Conservation (phyloP, 495 filamentous ascomycete genomes). For the Emericellopsis terricola region DNA sequence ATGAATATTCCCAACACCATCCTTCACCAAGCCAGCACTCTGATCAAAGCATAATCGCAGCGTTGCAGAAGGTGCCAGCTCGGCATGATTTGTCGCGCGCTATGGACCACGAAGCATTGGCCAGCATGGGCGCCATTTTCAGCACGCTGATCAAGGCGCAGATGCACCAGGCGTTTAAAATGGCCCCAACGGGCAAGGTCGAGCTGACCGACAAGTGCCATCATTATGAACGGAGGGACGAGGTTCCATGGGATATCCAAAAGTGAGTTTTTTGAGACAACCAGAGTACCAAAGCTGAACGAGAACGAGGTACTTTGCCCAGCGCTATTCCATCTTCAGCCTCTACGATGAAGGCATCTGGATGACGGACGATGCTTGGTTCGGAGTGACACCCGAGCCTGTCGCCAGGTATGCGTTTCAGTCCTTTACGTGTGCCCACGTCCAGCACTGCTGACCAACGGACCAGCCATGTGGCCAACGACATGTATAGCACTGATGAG, state of each 20-base stretch:
- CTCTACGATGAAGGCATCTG: conserved; percentile 69
- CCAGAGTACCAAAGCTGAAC: neutral
- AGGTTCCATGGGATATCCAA: conserved; percentile 61
- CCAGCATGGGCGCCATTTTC: too few species aligned
- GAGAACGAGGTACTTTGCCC: conserved; percentile 61
- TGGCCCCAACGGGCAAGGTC: conserved; percentile 15
- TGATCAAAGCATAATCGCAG: too few species aligned
- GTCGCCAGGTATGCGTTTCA: conserved; percentile 49
- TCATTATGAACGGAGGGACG: conserved; percentile 41
- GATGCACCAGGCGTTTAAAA: too few species aligned
- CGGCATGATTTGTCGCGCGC: too few species aligned
- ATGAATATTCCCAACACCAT: too few species aligned
- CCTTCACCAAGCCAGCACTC: too few species aligned
- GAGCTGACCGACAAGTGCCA: conserved; percentile 35
- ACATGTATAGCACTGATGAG: conserved; percentile 32
- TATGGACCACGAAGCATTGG: too few species aligned
- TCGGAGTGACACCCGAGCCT: conserved; percentile 84
- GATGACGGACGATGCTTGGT: conserved; percentile 89
- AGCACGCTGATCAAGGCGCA: too few species aligned
- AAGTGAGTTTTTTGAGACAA: conserved; percentile 31
- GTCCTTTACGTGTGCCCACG: neutral
- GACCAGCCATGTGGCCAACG: conserved; percentile 56
- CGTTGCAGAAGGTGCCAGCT: too few species aligned
- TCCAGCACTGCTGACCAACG: conserved; percentile 4
- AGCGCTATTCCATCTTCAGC: conserved; percentile 70